These are phyloP conservation scores for Chlorella sp. DNA, from an alignment of 139 green algal species.

Conservation along the genomic window DNA sequence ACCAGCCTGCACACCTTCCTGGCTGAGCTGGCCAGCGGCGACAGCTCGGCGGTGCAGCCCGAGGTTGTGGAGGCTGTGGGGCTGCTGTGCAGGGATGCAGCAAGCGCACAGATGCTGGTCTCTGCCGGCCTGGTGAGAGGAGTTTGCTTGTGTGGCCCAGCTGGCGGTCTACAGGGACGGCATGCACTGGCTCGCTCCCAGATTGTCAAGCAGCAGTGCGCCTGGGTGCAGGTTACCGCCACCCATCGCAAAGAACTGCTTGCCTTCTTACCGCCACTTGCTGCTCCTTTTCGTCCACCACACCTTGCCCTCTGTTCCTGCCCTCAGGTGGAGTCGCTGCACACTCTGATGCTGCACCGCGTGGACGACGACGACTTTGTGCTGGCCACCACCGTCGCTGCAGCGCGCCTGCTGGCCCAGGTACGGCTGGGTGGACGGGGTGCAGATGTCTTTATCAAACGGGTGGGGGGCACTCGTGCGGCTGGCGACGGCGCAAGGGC, in stretches of 20 bases:
- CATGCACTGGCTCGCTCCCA: not conserved
- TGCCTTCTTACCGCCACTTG: not conserved
- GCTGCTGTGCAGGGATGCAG: constrained; percentile 70
- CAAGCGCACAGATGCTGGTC: constrained; percentile 61
- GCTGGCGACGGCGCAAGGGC: too few relatives aligned
- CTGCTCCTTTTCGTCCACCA: not conserved
- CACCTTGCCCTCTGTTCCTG: too few relatives aligned
- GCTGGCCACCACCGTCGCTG: constrained; percentile 70
- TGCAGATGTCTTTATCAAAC: too few relatives aligned
- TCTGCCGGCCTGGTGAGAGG: constrained; percentile 57
- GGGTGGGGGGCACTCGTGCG: too few relatives aligned
- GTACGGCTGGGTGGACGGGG: too few relatives aligned
- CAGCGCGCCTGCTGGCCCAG: constrained; percentile 64
- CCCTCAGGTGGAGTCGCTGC: constrained; percentile 59
- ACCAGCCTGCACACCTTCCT: constrained; percentile 76
- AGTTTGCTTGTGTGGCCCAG: not conserved
- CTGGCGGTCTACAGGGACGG: not conserved
- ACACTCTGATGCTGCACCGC: constrained; percentile 66
- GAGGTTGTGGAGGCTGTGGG: constrained; percentile 78
- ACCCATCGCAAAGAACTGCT: not conserved
- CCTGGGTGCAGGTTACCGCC: not conserved
- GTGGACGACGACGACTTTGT: constrained; percentile 90
- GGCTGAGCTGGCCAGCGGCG: constrained; percentile 44
- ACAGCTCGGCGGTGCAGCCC: constrained; percentile 62
- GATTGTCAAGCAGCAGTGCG: not conserved